Conservation (phyloP, 768 basidiomycete genomes). For the Mrakia gelida region DNA sequence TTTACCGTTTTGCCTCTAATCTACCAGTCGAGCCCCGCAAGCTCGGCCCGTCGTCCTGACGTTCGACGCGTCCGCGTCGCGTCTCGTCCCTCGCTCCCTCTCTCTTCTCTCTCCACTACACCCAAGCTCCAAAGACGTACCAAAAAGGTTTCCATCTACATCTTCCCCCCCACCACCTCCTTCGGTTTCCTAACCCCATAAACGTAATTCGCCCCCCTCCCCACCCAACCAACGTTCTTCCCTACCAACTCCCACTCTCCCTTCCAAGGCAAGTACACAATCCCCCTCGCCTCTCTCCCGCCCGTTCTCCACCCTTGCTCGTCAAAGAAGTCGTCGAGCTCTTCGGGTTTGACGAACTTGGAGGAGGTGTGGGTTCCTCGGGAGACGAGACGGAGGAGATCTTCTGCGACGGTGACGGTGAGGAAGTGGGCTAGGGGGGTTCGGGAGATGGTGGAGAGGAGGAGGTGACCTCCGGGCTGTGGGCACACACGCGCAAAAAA, state of each 20-base stretch:
- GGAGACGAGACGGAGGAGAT: slow-evolving; percentile 70
- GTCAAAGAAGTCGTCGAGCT: slow-evolving; percentile 73
- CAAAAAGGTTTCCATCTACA: too few relatives aligned
- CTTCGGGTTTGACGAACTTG: slow-evolving; percentile 82
- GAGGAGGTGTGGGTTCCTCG: slow-evolving; percentile 85
- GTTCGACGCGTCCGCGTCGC: too few relatives aligned
- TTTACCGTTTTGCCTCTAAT: too few relatives aligned
- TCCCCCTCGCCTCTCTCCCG: slow-evolving; percentile 42
- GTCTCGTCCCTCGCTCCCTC: too few relatives aligned
- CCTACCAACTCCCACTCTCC: slow-evolving; percentile 44
- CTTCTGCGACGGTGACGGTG: slow-evolving; percentile 74
- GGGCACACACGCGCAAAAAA: too few relatives aligned
- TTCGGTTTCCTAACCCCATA: slow-evolving; percentile 42
- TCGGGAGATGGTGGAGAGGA: slow-evolving; percentile 91
- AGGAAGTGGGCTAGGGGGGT: slow-evolving; percentile 67
- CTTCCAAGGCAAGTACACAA: slow-evolving; percentile 43
- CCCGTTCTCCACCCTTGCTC: slow-evolving; percentile 6
- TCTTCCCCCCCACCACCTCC: background rate
- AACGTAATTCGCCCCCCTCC: slow-evolving; percentile 45
- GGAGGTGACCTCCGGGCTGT: slow-evolving; percentile 91
- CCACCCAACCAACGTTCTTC: slow-evolving; percentile 34
- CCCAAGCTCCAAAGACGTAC: too few relatives aligned
- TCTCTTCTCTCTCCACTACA: too few relatives aligned
- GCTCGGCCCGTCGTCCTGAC: too few relatives aligned
- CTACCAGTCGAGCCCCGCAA: too few relatives aligned